These are phyloP conservation scores for Austroboletus eburneus DNA, from an alignment of 768 basidiomycete species.

Conservation along the genomic window DNA sequence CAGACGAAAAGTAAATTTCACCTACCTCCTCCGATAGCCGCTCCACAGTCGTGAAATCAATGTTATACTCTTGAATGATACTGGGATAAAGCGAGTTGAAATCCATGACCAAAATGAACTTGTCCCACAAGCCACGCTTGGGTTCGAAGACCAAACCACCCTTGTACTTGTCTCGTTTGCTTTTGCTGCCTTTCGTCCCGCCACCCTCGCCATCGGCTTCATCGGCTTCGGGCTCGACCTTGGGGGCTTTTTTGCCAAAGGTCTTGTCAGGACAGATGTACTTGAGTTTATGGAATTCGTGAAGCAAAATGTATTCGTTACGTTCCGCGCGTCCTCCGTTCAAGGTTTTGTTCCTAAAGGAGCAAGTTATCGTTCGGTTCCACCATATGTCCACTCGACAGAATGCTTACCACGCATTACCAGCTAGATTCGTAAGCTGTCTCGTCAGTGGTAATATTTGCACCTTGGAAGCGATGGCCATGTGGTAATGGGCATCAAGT, in stretches of 20 bases:
- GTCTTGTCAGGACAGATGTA: slow-evolving; percentile 96
- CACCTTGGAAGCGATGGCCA: slow-evolving; percentile 93
- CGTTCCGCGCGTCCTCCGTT: slow-evolving; percentile 98
- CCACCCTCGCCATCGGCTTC: slow-evolving; percentile 49
- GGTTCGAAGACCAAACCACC: slow-evolving; percentile 98
- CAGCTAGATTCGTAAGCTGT: slow-evolving; percentile 92
- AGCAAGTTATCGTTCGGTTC: neutral
- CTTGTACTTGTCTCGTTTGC: slow-evolving; percentile 92
- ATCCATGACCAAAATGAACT: slow-evolving; percentile 97
- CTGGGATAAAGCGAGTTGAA: slow-evolving; percentile 99
- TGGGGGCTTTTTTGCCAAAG: slow-evolving; percentile 70
- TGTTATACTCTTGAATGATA: slow-evolving; percentile 99
- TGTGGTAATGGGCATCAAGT: slow-evolving; percentile 92
- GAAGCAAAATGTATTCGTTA: slow-evolving; percentile 97
- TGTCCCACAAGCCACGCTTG: slow-evolving; percentile 94
- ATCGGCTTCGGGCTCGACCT: slow-evolving; percentile 47
- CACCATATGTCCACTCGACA: neutral
- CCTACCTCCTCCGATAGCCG: slow-evolving; percentile 55
- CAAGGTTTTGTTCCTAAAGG: slow-evolving; percentile 86
- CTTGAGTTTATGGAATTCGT: slow-evolving; percentile 95
- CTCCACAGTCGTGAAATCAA: slow-evolving; percentile 96
- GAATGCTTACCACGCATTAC: slow-evolving; percentile 82
- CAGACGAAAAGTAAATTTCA: neutral
- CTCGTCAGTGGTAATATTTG: slow-evolving; percentile 90
- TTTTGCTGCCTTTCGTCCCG: slow-evolving; percentile 50